Conservation (phyloP, 1,284 basidiomycete species). For the Tilletia setariae region DNA sequence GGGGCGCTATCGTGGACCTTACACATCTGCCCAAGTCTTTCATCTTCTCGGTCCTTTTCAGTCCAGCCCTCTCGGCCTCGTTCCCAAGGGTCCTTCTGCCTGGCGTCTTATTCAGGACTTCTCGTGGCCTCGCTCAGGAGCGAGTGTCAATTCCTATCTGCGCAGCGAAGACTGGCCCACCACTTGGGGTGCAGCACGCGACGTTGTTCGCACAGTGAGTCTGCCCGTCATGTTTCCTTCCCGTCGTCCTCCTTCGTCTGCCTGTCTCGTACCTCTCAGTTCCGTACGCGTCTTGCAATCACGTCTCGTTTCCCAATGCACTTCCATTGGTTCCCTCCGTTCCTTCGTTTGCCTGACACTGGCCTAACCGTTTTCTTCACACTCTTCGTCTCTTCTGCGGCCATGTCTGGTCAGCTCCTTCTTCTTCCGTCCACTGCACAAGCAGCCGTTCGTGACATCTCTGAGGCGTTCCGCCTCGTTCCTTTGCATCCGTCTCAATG, state of each 20-base stretch:
- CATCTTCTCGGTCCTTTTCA: neutral
- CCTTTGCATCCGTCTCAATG: neutral
- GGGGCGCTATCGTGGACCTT: neutral
- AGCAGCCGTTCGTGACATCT: neutral
- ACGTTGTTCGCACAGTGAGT: conserved; percentile 2
- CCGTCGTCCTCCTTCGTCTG: too few species aligned
- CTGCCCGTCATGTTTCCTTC: too few species aligned
- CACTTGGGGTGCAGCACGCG: conserved; percentile 1
- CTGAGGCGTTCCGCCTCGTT: neutral
- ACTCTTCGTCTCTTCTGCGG: neutral
- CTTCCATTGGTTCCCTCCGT: too few species aligned
- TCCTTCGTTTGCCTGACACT: too few species aligned
- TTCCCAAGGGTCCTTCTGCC: neutral
- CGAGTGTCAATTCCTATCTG: neutral
- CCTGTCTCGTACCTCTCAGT: too few species aligned
- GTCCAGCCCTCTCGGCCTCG: neutral
- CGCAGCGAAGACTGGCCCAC: neutral
- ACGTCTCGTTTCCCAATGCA: too few species aligned
- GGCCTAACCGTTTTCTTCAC: too few species aligned
- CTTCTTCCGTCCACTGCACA: neutral
- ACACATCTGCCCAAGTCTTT: neutral
- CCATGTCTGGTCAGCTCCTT: too few species aligned
- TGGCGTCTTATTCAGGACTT: conserved; percentile 1
- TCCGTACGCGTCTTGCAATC: too few species aligned
- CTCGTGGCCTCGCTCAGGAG: neutral